phyloP scores from a whole-genome alignment of 1,284 basidiomycete genomes.

The Microstroma glucosiphilum region DNA sequence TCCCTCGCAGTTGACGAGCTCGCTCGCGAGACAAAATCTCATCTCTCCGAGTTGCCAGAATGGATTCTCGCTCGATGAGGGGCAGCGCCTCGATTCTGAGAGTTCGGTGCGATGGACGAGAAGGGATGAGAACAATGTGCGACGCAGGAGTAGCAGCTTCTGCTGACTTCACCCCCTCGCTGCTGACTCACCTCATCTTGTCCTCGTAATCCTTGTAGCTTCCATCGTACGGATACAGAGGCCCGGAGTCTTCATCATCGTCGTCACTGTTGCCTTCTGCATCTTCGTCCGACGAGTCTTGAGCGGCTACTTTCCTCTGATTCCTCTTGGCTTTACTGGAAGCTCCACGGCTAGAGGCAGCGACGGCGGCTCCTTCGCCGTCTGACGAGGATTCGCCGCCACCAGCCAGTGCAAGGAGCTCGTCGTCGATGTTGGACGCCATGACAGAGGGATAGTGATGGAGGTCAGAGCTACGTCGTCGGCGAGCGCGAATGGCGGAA shows the following conservation, averaged over 20 bases:
- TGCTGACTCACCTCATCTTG: background rate
- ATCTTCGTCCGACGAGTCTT: background rate
- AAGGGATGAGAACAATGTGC: background rate
- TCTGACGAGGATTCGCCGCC: background rate
- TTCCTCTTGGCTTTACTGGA: no score
- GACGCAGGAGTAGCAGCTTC: no score
- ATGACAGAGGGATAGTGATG: background rate
- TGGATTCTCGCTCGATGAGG: background rate
- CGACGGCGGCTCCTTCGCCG: background rate
- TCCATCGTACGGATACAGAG: background rate
- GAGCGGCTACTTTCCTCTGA: background rate
- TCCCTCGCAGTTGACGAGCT: background rate
- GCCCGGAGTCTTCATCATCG: background rate
- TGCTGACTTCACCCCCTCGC: no score
- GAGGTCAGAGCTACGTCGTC: background rate
- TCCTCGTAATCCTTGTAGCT: background rate
- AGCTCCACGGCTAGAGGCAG: background rate
- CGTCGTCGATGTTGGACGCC: slow-evolving; percentile 7
- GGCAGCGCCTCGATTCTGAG: slow-evolving; percentile 4
- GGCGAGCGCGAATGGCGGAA: background rate
- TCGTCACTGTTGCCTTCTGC: background rate
- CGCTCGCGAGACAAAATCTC: background rate
- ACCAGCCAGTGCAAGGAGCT: slow-evolving; percentile 7
- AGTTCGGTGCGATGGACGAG: background rate
- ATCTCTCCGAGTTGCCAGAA: background rate